phyloP scores from a whole-genome alignment of 2,329 filamentous ascomycete species.

The Fusarium udum region DNA sequence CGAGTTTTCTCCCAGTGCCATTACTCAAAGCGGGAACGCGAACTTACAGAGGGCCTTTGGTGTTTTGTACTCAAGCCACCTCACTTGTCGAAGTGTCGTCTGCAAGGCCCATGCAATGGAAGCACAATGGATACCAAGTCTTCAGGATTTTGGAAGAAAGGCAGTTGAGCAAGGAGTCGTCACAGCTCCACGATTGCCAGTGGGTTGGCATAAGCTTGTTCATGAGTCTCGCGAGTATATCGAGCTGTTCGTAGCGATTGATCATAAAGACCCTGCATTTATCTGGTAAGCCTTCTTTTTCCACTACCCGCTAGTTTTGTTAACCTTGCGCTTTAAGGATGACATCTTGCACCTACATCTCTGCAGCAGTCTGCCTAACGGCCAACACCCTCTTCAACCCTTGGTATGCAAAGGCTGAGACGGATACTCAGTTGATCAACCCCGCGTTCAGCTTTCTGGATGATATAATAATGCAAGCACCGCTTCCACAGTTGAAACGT shows the following conservation, averaged over 20 bases:
- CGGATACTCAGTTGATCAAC: neutral
- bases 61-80: constrained; percentile 11
- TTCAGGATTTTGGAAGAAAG: neutral
- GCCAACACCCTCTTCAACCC: constrained; percentile 3
- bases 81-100: neutral
- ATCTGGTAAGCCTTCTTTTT: neutral
- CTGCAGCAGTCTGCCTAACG: neutral
- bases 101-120: neutral
- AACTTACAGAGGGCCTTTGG: neutral
- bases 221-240: constrained; percentile 6
- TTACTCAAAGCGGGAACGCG: neutral
- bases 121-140: neutral
- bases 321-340: neutral
- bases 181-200: neutral
- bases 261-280: neutral
- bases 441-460: neutral
- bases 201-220: constrained; percentile 13
- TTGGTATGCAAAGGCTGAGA: neutral
- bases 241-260: neutral
- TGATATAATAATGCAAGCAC: neutral
- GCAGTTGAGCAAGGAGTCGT: rapidly evolving
- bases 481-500: neutral
- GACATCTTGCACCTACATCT: constrained; percentile 1
- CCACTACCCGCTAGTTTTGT: rapidly evolving
- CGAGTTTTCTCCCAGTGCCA: neutral